phyloP scores from a whole-genome alignment of 805 yeast genomes.

The Aciculoconidium aculeatum region DNA sequence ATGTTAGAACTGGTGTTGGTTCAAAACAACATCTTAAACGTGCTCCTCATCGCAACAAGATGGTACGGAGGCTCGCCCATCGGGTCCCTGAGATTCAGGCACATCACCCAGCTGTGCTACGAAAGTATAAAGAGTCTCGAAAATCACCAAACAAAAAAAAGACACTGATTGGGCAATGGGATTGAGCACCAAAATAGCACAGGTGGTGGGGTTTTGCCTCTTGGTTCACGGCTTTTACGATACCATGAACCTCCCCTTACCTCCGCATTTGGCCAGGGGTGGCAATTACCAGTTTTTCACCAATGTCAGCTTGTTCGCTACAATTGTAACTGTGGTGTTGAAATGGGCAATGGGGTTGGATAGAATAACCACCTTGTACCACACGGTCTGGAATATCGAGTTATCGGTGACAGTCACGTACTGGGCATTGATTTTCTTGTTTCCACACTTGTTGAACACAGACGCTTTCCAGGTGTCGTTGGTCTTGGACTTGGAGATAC shows the following conservation, averaged over 20 bases:
- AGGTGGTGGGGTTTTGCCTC: conserved; percentile 2
- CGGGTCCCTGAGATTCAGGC: conserved; percentile 67
- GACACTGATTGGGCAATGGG: too few relatives aligned
- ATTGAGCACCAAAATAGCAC: neutral
- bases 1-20: conserved; percentile 49
- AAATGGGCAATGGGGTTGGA: conserved; percentile 2
- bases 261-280: conserved; percentile 15
- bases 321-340: conserved; percentile 5
- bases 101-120: conserved; percentile 51
- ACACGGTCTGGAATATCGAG: conserved; percentile 15
- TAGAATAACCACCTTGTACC: conserved; percentile 4
- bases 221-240: conserved; percentile 10
- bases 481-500: conserved; percentile 18
- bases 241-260: conserved; percentile 13
- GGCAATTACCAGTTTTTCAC: conserved; percentile 23
- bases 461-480: conserved; percentile 13
- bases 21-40: conserved; percentile 43
- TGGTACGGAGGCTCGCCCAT: conserved; percentile 81
- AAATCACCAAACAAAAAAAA: neutral
- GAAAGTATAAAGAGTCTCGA: conserved; percentile 34
- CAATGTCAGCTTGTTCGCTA: conserved; percentile 12
- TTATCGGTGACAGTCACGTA: conserved; percentile 18
- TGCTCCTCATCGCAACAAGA: conserved; percentile 62
- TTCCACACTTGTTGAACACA: conserved; percentile 13
- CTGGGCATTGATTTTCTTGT: conserved; percentile 15